Base-by-base conservation (phyloP, 352 stramenopile genomes). In the Globisporangium perplexum region DNA sequence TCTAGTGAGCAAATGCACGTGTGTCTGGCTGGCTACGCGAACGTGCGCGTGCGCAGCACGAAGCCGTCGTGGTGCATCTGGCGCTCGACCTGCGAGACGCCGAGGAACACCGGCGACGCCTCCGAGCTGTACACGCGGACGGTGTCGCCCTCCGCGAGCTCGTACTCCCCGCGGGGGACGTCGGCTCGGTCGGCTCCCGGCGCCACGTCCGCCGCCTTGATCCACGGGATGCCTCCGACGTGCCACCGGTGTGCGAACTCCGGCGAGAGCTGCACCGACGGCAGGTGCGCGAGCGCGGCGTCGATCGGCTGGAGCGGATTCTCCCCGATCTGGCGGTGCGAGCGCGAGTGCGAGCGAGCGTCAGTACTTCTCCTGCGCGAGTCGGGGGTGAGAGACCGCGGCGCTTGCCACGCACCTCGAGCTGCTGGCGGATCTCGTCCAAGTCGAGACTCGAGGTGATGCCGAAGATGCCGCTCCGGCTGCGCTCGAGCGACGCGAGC, bases 1-100 rank as follows among this genome's bases (percentile, higher is more conserved):
- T 53, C 46, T 50, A 50, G 46, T 48, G n/a, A 48, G 14, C 50
- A 24, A 47, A 26, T 35, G 20, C 17, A 28, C 20, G 12, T 28
- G 23, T 36, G 30, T 33, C 20, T n/a, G 24, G 26, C 24, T 42
- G 15, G 31, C 11, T 72, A 85, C 46, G 74, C 66, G 53, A 89
- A 91, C 57, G 72, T 76, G 57, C 81, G 81, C 58, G 83, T 83
- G 42, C 66, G 79, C 53, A 91, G 63, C 36, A 88, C 61, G 31
- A 79, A 81, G 10, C 55, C 53, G 20, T 72, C 55, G 22, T 58
- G 51, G 11, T 62, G 47, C 6, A 36, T 47, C 33, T 69, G 60
- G 18, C 62, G 49, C 30, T 87, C 72, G 12, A 86, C 66, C 46
- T 83, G 72, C 18, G 81, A 83, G 33, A 89, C 57, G 6, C 81